Base-by-base conservation (phyloP, 2,329 filamentous ascomycete genomes). In the Alternaria consortialis region DNA sequence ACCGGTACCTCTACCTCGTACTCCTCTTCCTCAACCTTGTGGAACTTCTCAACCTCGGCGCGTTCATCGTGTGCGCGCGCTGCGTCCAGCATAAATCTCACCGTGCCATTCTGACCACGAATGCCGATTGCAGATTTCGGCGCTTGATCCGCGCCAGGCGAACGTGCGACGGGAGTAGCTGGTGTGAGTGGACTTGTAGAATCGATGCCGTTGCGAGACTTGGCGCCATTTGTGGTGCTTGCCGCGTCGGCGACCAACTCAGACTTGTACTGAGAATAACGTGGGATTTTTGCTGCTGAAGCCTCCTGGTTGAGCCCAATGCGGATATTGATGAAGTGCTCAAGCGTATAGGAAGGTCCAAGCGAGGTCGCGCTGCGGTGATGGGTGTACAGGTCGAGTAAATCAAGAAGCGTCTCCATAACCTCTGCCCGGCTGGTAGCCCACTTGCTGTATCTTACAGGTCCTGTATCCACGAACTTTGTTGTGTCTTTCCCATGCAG, bases 371-470 rank as follows among this genome's bases (percentile, higher is more conserved):
- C 84, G 67, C 87, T 86, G 56, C 88, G 87, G 74, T 96, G 90
- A 73, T 97, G 91, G 0, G 93, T 95, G 78, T 97, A 98, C 3
- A 98, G 86, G 73, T 99, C 94, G 27, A 98, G 85, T 0, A 97
- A 84, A 74, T 98, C 95, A 39, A 97, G 87, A 71, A 97, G 87
- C 0, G 92, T 94, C 84, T 98, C 77, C 81, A 84, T 83, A 46
- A 84, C 74, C 62, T 84, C 81, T 32, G 79, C 80, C 29, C 82
- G 72, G 15, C 71, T 81, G 0, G 81, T 83, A 17, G 74, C 70
- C 80, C 81, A 83, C 53, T 74, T 80, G 20, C 54, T 65, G 53
- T 80, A 91, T 75, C 76, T 83, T 68, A 74, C 79, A 2, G 78
- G 82, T 20, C 78, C 80, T 64, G 80, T 81, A 44, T 75, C 76